Conservation (phyloP, 108 stramenopile genomes). For the Fragilariopsis cylindrus region DNA sequence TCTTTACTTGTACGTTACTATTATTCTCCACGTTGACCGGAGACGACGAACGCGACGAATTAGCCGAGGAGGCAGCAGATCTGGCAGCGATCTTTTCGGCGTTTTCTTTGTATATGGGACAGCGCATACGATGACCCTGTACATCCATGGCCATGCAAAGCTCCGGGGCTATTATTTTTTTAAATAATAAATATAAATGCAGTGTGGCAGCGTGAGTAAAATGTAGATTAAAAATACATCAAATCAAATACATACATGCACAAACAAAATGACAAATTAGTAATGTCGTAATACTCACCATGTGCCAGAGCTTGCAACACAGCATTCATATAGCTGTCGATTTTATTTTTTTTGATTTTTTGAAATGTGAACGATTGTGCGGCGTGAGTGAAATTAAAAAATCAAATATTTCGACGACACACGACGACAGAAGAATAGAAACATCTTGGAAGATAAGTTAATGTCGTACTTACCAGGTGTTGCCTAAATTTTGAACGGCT, state of each 20-base stretch:
- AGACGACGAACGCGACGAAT: slow-evolving; percentile 29
- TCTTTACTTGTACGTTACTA: slow-evolving; percentile 9
- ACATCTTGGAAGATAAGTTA: neutral
- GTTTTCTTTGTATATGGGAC: slow-evolving; percentile 58
- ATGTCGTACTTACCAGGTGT: slow-evolving; percentile 59
- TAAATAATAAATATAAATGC: no score
- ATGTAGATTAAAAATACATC: no score
- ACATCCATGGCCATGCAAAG: slow-evolving; percentile 83
- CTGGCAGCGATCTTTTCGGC: slow-evolving; percentile 20
- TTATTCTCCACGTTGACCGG: slow-evolving; percentile 22
- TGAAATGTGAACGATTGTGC: neutral
- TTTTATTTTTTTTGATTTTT: neutral
- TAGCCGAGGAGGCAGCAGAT: slow-evolving; percentile 2
- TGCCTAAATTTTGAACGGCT: slow-evolving; percentile 82
- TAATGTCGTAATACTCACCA: neutral
- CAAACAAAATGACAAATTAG: no score
- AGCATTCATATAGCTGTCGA: slow-evolving; percentile 71
- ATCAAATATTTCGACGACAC: neutral
- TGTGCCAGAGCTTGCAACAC: slow-evolving; percentile 86
- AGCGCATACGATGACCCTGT: slow-evolving; percentile 61
- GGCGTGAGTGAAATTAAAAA: neutral
- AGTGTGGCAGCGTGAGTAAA: no score
- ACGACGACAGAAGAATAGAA: neutral
- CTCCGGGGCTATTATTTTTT: slow-evolving; percentile 47
- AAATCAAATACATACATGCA: no score